A percentile compares a stretch with the other conserved stretches of the same genome.
phyloP scores from a whole-genome alignment of 2,329 filamentous ascomycete species.

The Aspergillus brasiliensis region DNA sequence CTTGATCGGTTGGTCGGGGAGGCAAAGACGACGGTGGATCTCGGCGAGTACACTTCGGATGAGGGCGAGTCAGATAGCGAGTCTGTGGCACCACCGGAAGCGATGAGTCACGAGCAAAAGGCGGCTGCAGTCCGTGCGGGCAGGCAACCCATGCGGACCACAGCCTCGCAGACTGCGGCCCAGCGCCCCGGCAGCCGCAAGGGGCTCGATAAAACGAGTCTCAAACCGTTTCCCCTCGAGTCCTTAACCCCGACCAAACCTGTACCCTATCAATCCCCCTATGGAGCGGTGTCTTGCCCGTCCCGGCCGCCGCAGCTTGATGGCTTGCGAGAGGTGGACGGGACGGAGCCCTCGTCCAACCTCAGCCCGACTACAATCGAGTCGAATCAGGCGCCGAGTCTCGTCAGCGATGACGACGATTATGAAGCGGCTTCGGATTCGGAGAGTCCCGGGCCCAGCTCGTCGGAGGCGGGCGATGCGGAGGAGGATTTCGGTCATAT shows the following conservation, averaged over 20 bases:
- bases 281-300: conserved; percentile 44
- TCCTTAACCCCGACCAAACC: conserved; percentile 38
- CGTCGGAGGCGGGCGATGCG: conserved; percentile 56
- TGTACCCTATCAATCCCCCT: conserved; percentile 32
- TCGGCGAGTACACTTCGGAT: conserved; percentile 43
- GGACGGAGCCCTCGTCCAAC: conserved; percentile 48
- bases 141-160: conserved; percentile 59
- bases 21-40: conserved; percentile 48
- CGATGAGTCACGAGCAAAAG: conserved; percentile 20
- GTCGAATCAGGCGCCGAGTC: conserved; percentile 75
- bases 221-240: conserved; percentile 45
- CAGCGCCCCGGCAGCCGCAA: conserved; percentile 62
- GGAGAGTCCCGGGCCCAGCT: conserved; percentile 55
- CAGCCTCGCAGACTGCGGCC: conserved; percentile 54
- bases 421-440: conserved; percentile 71
- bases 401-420: conserved; percentile 79
- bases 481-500: conserved; percentile 52
- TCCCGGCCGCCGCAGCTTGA: conserved; percentile 30
- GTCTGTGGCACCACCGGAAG: conserved; percentile 27
- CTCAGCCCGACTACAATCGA: conserved; percentile 69
- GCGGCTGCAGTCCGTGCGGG: conserved; percentile 31
- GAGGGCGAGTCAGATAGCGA: conserved; percentile 43
- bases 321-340: conserved; percentile 51
- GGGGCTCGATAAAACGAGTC: conserved; percentile 47
- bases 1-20: conserved; percentile 61